These are phyloP conservation scores for Ricinus communis DNA, from an alignment of 345 rosid genomes.

Conservation along the genomic window DNA sequence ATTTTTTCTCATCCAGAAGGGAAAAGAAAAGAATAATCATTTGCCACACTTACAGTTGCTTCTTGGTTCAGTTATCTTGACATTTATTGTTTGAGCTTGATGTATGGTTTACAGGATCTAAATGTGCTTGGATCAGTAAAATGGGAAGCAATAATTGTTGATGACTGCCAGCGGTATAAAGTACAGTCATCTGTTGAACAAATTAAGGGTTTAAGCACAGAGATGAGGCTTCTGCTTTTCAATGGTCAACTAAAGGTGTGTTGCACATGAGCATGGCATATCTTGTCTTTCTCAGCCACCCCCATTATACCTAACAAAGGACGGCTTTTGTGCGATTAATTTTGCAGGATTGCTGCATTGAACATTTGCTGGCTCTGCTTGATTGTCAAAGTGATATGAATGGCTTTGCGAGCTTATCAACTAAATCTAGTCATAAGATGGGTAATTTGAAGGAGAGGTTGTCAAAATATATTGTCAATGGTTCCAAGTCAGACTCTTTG, in stretches of 20 bases:
- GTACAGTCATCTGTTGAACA: slow-evolving; percentile 33
- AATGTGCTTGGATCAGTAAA: slow-evolving; percentile 28
- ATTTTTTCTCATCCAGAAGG: neutral
- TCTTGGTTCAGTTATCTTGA: neutral
- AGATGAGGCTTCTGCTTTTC: slow-evolving; percentile 47
- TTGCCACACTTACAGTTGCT: neutral
- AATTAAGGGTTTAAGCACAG: slow-evolving; percentile 35
- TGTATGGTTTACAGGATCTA: slow-evolving; percentile 46
- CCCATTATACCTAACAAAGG: neutral
- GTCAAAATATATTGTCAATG: slow-evolving; percentile 35
- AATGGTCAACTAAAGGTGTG: slow-evolving; percentile 52
- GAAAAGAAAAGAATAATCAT: neutral
- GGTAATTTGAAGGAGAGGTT: slow-evolving; percentile 40
- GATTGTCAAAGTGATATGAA: slow-evolving; percentile 21
- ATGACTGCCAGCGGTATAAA: slow-evolving; percentile 42
- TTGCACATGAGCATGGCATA: neutral
- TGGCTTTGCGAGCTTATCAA: slow-evolving; percentile 11
- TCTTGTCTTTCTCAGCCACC: no score
- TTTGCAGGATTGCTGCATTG: slow-evolving; percentile 44
- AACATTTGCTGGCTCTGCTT: slow-evolving; percentile 38
- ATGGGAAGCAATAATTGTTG: slow-evolving; percentile 57
- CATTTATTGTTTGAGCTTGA: slow-evolving; percentile 6
- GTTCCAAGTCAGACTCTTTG: slow-evolving; percentile 45
- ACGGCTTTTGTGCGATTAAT: slow-evolving; percentile 17
- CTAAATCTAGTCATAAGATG: slow-evolving; percentile 28